A percentile compares a stretch with the other conserved stretches of the same genome.
phyloP scores from a whole-genome alignment of 2,329 filamentous ascomycete species.

The Colletotrichum cuscutae region DNA sequence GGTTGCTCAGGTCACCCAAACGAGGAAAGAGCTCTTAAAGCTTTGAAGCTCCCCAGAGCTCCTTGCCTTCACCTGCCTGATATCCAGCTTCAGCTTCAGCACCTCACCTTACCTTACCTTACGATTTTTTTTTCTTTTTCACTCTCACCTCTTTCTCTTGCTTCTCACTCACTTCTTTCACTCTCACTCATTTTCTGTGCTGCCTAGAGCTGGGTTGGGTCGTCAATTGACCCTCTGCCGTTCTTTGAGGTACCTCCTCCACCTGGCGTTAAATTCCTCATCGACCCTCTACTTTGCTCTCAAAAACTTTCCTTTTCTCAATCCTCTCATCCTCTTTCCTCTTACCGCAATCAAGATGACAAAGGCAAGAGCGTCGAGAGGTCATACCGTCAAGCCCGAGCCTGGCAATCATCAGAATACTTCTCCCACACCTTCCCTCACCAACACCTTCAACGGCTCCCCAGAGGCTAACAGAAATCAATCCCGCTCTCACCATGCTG shows the following conservation, averaged over 20 bases:
- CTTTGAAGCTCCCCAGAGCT: conserved; percentile 17
- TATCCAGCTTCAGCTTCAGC: not conserved
- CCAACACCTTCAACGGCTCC: conserved; percentile 15
- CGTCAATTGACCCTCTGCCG: not conserved
- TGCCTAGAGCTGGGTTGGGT: not conserved
- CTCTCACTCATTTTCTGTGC: not conserved
- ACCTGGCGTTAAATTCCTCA: no score
- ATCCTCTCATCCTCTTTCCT: not conserved
- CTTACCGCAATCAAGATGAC: conserved; percentile 19
- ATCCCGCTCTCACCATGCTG: not conserved
- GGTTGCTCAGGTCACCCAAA: conserved; percentile 32
- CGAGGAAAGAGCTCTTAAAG: conserved; percentile 34
- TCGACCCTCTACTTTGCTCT: not conserved
- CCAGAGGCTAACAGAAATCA: conserved; percentile 6
- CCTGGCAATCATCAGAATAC: not conserved
- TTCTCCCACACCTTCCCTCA: conserved; percentile 12
- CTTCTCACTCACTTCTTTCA: not conserved
- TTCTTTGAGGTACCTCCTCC: not conserved
- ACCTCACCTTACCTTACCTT: not conserved
- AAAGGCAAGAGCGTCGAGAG: conserved; percentile 19
- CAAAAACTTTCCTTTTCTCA: not conserved
- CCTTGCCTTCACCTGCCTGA: conserved; percentile 13
- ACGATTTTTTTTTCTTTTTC: not conserved
- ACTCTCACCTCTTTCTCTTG: not conserved
- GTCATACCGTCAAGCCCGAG: conserved; percentile 25